Evolutionary conservation across 768 basidiomycete species (phyloP).

Genomic region (Trametes elegans): DNA sequence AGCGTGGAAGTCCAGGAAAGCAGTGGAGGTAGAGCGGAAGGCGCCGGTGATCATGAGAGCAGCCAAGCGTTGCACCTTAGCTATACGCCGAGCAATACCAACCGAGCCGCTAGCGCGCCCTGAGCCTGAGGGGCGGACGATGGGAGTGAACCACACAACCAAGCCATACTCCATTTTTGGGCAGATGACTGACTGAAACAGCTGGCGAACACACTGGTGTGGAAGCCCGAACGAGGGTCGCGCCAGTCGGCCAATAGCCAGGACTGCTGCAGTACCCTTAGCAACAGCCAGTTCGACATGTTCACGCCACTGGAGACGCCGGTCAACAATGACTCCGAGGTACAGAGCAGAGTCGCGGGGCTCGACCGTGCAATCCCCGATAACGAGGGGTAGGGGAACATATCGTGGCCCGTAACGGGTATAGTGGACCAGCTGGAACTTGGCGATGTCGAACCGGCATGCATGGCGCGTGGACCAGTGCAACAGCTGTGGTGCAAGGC

Average conservation of each 20-base stretch:
- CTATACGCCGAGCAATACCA: background rate
- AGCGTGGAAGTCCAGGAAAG: slow-evolving; percentile 25
- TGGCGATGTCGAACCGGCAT: no score
- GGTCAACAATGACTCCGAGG: no score
- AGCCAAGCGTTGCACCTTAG: slow-evolving; percentile 24
- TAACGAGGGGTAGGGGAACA: no score
- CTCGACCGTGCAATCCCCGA: no score
- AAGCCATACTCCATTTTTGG: slow-evolving; percentile 5
- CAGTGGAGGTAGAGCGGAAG: slow-evolving; percentile 23
- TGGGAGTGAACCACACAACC: slow-evolving; percentile 1
- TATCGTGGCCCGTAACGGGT: no score
- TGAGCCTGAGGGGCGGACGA: background rate
- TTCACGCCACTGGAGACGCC: background rate
- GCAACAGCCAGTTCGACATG: background rate
- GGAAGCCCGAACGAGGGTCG: background rate
- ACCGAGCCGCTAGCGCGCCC: background rate
- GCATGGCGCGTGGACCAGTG: no score
- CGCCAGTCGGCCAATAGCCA: background rate
- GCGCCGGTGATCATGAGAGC: slow-evolving; percentile 25
- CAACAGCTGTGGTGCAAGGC: no score
- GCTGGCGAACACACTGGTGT: background rate
- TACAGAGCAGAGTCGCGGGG: no score
- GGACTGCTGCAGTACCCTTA: background rate
- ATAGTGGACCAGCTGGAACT: no score
- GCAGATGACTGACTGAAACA: background rate